Base-by-base conservation (phyloP, 2,329 filamentous ascomycete genomes). In the Beauveria pseudobassiana region DNA sequence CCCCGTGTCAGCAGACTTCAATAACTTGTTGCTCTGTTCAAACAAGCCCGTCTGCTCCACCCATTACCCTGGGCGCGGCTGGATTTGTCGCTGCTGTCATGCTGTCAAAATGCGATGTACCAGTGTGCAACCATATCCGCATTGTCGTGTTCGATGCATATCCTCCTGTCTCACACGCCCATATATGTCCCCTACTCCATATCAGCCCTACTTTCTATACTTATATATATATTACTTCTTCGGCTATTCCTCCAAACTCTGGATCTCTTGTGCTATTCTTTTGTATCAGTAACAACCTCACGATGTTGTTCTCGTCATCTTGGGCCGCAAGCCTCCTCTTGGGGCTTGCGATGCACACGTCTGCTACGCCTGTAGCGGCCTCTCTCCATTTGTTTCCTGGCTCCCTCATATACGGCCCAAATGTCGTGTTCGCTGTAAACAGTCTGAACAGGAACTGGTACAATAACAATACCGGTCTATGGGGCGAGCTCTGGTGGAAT, bases 401-500 rank as follows among this genome's bases (percentile, higher is more conserved):
- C 55, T 24, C 64, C 52, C 34, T 68, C 10, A 56, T 50, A 52
- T 79, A 79, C 66, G 68, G 71, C 10, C 64, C 65, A 16, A 67
- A 74, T 58, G 67, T 77, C 3, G 66, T 69, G 3, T 59, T 66
- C 18, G 73, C 74, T 6, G 74, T 77, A 46, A 65, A 73, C 42
- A 69, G 77, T 6, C 76, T 89, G 1, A 85, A 88, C 66, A 63
- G 66, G 3, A 65, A 72, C 18, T 90, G 83, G 81, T 90, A 90
- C 71, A 81, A 87, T 68, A 62, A 72, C 3, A 68, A 69, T 5
- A 84, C 79, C 1, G 88, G 88, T 3, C 75, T 89, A 14, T 91
- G 86, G 85, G 74, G 83, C 60, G 80, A 81, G 0, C 79, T 81
- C 8, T 91, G 88, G 88, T 91, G 88, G 88, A 89, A 90, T 69